These are phyloP conservation scores for Blastocystis sp. DNA, from an alignment of 352 stramenopile genomes.

Conservation along the genomic window DNA sequence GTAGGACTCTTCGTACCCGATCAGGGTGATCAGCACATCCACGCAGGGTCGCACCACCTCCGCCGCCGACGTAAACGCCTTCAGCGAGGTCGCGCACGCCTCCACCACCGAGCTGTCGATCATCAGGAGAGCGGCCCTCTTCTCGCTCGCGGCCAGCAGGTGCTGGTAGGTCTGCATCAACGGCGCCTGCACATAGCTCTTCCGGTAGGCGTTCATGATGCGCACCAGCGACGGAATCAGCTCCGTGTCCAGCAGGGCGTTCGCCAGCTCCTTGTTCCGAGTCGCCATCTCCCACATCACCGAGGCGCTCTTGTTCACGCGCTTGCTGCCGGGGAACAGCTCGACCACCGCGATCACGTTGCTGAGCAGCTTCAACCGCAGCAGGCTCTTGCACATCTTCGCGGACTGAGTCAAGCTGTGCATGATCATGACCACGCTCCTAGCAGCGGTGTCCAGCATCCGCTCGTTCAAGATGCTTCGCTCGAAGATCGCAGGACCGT, in stretches of 20 bases:
- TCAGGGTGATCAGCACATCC: slow-evolving; percentile 41
- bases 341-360: slow-evolving; percentile 41
- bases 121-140: slow-evolving; percentile 22
- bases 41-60: slow-evolving; percentile 38
- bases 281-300: slow-evolving; percentile 56
- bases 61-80: not conserved
- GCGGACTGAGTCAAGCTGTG: not conserved
- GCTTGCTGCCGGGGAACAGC: slow-evolving; percentile 53
- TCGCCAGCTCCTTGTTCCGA: slow-evolving; percentile 8
- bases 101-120: slow-evolving; percentile 8
- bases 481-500: slow-evolving; percentile 27
- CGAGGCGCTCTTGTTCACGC: slow-evolving; percentile 46
- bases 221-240: slow-evolving; percentile 18
- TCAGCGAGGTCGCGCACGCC: slow-evolving; percentile 44
- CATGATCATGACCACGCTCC: not conserved
- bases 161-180: slow-evolving; percentile 21
- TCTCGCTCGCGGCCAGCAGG: slow-evolving; percentile 6
- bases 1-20: not conserved
- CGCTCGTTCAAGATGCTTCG: slow-evolving; percentile 23
- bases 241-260: slow-evolving; percentile 9
- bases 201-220: slow-evolving; percentile 39
- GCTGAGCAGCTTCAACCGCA: slow-evolving; percentile 1
- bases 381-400: not conserved
- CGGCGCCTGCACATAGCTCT: slow-evolving; percentile 8
- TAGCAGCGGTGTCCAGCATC: slow-evolving; percentile 39